Base-by-base conservation (phyloP, 169 alveolate genomes). In the Plasmodium gonderi region DNA sequence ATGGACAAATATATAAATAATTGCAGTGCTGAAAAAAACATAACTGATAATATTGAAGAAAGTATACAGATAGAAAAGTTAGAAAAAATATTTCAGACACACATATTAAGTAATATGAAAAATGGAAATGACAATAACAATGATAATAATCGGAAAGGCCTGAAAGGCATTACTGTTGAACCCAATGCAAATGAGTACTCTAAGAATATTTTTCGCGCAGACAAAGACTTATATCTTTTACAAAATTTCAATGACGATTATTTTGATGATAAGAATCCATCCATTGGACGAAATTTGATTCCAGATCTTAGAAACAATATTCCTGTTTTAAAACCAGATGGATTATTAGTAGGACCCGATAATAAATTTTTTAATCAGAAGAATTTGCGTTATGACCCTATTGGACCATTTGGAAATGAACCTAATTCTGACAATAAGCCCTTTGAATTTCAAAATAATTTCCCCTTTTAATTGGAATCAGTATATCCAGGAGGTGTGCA, bases 391-490 rank as follows among this genome's bases (percentile, higher is more conserved):
- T 95, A 95, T 74, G 97, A 95, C 54, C 90, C 94, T 40, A 95
- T 95, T 8, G 97, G 97, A 0, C 97, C 97, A 4, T 95, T 94
- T 47, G 97, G 97, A 12, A 68, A 45, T 31, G 97, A 95, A 26
- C 96, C 96, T 5, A 95, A 95, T 75, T 91, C 96, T n/a, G 96
- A 94, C 80, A 90, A 90, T 31, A 68, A 76, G 23, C 95, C 94
- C 9, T 77, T 77, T 60, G 90, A 77, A 49, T 76, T 76, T 67
- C 74, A 44, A 26, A 60, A 90, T 72, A 90, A 78, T 76, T 90
- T 90, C 20, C 90, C 81, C 60, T 90, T 90, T 42, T 90, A 77
- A 69, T 60, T 44, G n/a, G n/a, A n/a, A n/a, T n/a, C n/a, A n/a
- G n/a, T n/a, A n/a, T n/a, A n/a, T n/a, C n/a, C n/a, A n/a, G 72